Base-by-base conservation (phyloP, 2,329 filamentous ascomycete species). In the Polytolypa hystricis region DNA sequence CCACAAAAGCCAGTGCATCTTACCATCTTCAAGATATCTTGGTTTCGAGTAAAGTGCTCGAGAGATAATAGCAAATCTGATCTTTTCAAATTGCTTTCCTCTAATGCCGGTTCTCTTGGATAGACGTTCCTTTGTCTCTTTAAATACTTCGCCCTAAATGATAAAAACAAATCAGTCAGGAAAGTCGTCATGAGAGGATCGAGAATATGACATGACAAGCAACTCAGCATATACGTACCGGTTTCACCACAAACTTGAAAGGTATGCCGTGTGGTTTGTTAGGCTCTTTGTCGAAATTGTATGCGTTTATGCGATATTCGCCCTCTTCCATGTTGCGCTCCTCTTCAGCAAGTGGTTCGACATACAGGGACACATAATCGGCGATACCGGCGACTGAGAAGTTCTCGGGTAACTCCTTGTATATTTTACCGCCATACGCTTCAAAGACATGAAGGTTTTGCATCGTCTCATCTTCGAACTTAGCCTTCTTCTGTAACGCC, bases 51-150 rank as follows among this genome's bases (percentile, higher is more conserved):
- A 93, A 35, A 76, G 71, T 48, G 63, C 49, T 56, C 82, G 70
- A 57, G 78, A 69, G 35, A 95, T 73, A 20, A 93, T 62, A 5
- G 86, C 83, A 66, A 98, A 95, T 61, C 93, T 95, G 61, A 98
- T 91, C 70, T 96, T 96, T 61, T 98, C 89, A 48, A 98, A 87
- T 47, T 85, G 85, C 69, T 98, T 98, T 59, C 91, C 93, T 62
- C 95, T 95, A 64, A 98, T 79, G 17, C 87, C 87, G 1, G 84
- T 94, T 41, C 89, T 74, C 60, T 87, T 89, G 49, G 91, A 87
- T 3, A 98, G 68, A n/a, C 91, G 78, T 63, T 93, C 85, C 66
- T 89, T 95, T 29, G 87, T 95, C 21, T 96, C 84, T 40, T 77
- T 78, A 62, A 98, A 96, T 26, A 71, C 69, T 58, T 98, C 91